Percentiles rank a stretch among this genome's conserved stretches.
phyloP scores from a whole-genome alignment of 2,329 filamentous ascomycete species.

The Helicocarpus griseus region DNA sequence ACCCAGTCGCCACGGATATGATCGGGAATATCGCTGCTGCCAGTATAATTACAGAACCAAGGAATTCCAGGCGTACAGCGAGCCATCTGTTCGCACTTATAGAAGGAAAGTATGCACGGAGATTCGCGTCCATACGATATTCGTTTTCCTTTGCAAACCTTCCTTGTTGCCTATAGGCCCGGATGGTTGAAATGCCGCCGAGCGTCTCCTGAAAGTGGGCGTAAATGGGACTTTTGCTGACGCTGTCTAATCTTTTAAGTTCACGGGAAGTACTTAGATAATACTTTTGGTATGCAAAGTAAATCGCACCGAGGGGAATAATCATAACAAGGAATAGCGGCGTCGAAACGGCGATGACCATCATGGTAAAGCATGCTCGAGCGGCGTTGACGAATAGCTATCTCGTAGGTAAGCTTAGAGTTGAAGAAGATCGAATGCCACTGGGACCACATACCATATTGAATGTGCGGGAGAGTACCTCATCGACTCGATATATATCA shows the following conservation, averaged over 20 bases:
- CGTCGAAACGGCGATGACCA: conserved; percentile 71
- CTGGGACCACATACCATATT: conserved; percentile 62
- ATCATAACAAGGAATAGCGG: conserved; percentile 75
- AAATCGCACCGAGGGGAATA: conserved; percentile 68
- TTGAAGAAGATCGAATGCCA: neutral
- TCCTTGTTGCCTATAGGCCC: conserved; percentile 81
- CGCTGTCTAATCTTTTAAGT: conserved; percentile 88
- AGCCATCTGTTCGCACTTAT: conserved; percentile 93
- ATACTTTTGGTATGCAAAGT: conserved; percentile 92
- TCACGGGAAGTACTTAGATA: conserved; percentile 94
- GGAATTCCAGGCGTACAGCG: conserved; percentile 87
- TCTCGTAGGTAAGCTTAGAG: conserved; percentile 10
- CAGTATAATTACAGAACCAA: conserved; percentile 89
- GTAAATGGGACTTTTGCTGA: conserved; percentile 91
- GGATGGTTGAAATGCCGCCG: conserved; percentile 87
- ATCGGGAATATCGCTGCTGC: conserved; percentile 74
- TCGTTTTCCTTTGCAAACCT: conserved; percentile 90
- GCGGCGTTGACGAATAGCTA: conserved; percentile 64
- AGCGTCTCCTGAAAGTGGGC: conserved; percentile 98
- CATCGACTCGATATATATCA: conserved; percentile 61
- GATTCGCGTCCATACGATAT: conserved; percentile 91
- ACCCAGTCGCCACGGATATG: conserved; percentile 63
- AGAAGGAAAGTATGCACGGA: conserved; percentile 89
- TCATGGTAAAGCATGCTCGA: conserved; percentile 70
- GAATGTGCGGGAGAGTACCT: conserved; percentile 91